phyloP scores from a whole-genome alignment of 2,329 filamentous ascomycete genomes.

The Chlorencoelia australis region DNA sequence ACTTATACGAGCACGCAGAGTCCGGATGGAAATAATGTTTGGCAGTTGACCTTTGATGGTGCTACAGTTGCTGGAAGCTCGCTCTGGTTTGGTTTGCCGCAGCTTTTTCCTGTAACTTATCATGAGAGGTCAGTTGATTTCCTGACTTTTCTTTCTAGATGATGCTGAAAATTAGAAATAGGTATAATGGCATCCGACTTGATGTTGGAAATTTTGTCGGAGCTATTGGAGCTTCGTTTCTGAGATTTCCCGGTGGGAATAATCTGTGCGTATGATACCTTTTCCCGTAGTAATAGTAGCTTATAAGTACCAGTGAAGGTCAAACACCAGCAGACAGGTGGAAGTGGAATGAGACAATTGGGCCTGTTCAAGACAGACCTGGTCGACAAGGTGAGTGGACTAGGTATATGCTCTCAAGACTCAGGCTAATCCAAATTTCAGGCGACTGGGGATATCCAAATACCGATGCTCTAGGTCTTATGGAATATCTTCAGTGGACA shows the following conservation, averaged over 20 bases:
- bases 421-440: not conserved
- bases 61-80: slow-evolving; percentile 20
- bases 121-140: slow-evolving; percentile 31
- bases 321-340: slow-evolving; percentile 14
- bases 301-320: slow-evolving; percentile 23
- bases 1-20: slow-evolving; percentile 3
- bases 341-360: slow-evolving; percentile 32
- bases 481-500: slow-evolving; percentile 28
- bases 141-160: not conserved
- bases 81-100: slow-evolving; percentile 46
- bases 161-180: slow-evolving; percentile 9
- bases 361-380: slow-evolving; percentile 26
- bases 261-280: slow-evolving; percentile 34
- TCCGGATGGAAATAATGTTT: slow-evolving; percentile 38
- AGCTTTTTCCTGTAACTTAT: slow-evolving; percentile 48
- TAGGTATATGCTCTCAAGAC: too few relatives aligned
- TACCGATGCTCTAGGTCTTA: slow-evolving; percentile 37
- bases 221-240: slow-evolving; percentile 41
- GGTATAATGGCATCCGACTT: slow-evolving; percentile 44
- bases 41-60: slow-evolving; percentile 42
- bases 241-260: slow-evolving; percentile 56
- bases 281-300: slow-evolving; percentile 25
- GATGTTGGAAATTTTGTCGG: slow-evolving; percentile 44
- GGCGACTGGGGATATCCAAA: slow-evolving; percentile 31
- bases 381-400: slow-evolving; percentile 22